These are phyloP conservation scores for Monosporozyma unispora DNA, from an alignment of 805 yeast genomes.

Conservation along the genomic window DNA sequence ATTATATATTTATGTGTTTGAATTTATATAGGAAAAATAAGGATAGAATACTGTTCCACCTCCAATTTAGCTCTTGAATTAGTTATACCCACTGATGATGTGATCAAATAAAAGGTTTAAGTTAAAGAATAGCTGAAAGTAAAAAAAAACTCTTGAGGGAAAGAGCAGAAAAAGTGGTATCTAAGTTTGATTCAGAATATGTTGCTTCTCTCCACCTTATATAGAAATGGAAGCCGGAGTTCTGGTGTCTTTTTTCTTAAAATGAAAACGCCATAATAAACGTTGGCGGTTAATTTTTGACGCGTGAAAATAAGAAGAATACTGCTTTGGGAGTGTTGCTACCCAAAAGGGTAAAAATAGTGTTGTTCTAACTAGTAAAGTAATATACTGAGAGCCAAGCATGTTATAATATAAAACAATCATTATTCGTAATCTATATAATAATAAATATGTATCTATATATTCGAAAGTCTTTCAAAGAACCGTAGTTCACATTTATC, in stretches of 20 bases:
- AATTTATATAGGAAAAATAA: neutral
- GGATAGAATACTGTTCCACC: neutral
- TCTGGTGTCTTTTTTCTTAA: neutral
- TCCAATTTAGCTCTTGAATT: neutral
- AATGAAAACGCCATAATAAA: neutral
- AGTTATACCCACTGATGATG: neutral
- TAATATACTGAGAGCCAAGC: no score
- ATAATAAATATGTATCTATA: neutral
- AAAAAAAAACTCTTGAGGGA: neutral
- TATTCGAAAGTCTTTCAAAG: neutral
- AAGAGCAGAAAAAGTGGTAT: neutral
- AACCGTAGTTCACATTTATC: constrained; percentile 4
- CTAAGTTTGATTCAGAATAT: neutral
- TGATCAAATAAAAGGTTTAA: neutral
- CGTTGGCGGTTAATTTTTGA: neutral
- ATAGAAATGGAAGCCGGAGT: neutral
- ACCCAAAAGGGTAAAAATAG: neutral
- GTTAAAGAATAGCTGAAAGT: neutral
- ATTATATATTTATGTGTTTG: neutral
- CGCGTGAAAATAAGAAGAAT: neutral
- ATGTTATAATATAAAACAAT: neutral
- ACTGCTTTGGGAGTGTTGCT: neutral
- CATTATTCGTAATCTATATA: neutral
- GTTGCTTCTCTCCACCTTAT: neutral
- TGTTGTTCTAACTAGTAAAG: no score